Conservation (phyloP, 108 stramenopile genomes). For the Cyclostephanos invisitatus region DNA sequence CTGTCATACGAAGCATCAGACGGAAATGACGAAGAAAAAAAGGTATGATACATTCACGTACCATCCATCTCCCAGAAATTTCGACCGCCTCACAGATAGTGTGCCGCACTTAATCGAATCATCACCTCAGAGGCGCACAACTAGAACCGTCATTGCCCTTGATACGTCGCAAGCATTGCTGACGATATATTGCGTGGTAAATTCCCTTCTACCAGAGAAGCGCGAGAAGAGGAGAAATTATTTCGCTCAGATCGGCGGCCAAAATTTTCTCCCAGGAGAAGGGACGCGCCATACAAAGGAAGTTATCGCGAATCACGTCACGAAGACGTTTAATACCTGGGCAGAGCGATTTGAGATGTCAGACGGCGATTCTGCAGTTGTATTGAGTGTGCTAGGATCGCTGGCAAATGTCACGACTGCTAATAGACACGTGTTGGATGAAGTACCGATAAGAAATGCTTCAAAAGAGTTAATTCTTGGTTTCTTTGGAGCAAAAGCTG, state of each 20-base stretch:
- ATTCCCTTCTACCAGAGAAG: slow-evolving; percentile 49
- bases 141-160: slow-evolving; percentile 31
- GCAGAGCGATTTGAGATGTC: slow-evolving; percentile 51
- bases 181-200: slow-evolving; percentile 29
- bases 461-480: slow-evolving; percentile 39
- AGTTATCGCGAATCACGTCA: slow-evolving; percentile 43
- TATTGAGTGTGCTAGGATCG: slow-evolving; percentile 48
- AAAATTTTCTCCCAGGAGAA: slow-evolving; percentile 39
- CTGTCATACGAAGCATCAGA: slow-evolving; percentile 2
- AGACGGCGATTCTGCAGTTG: slow-evolving; percentile 53
- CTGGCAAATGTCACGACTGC: slow-evolving; percentile 48
- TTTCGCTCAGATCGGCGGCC: slow-evolving; percentile 37
- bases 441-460: slow-evolving; percentile 50
- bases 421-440: slow-evolving; percentile 30
- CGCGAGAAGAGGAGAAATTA: slow-evolving; percentile 46
- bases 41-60: slow-evolving; percentile 21
- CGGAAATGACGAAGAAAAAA: slow-evolving; percentile 1
- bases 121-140: slow-evolving; percentile 22
- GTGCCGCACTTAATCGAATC: neutral
- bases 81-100: neutral
- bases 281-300: slow-evolving; percentile 31
- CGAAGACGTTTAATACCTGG: slow-evolving; percentile 43
- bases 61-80: neutral
- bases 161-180: slow-evolving; percentile 41
- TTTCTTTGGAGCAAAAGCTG: slow-evolving; percentile 31